Evolutionary conservation across 2,329 filamentous ascomycete species (phyloP).

Genomic region (Monosporascus sp.): DNA sequence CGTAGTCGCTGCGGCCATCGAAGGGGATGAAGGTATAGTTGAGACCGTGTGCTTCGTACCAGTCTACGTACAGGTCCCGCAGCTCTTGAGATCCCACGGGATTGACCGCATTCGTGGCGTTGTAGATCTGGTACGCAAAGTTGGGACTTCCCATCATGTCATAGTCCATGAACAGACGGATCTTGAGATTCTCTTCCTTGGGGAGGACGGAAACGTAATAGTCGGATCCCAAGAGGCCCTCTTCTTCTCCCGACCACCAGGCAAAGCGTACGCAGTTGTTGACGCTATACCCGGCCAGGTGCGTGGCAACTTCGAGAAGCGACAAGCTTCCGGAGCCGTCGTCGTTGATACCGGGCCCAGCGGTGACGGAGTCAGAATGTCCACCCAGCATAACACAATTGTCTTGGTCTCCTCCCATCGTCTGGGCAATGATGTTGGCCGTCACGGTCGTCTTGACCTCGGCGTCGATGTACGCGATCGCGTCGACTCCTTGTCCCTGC

Average conservation of each 20-base stretch:
- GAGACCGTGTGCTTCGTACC: slow-evolving; percentile 56
- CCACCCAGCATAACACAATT: slow-evolving; percentile 63
- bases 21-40: slow-evolving; percentile 70
- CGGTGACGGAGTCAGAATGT: slow-evolving; percentile 58
- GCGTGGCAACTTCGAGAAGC: slow-evolving; percentile 57
- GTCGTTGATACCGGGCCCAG: slow-evolving; percentile 71
- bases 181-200: slow-evolving; percentile 54
- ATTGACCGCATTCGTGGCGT: slow-evolving; percentile 64
- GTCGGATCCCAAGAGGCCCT: slow-evolving; percentile 57
- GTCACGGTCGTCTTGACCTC: slow-evolving; percentile 49
- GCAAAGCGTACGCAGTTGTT: slow-evolving; percentile 63
- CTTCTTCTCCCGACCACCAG: slow-evolving; percentile 65
- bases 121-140: slow-evolving; percentile 64
- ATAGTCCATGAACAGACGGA: slow-evolving; percentile 64
- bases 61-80: slow-evolving; percentile 61
- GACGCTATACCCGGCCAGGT: slow-evolving; percentile 51
- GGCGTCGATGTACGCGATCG: slow-evolving; percentile 56
- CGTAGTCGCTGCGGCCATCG: slow-evolving; percentile 76
- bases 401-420: slow-evolving; percentile 48
- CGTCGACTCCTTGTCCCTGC: slow-evolving; percentile 42
- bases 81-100: slow-evolving; percentile 67
- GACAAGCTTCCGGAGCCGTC: slow-evolving; percentile 64
- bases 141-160: slow-evolving; percentile 66
- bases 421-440: slow-evolving; percentile 60
- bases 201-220: slow-evolving; percentile 54